Evolutionary conservation across 2,329 filamentous ascomycete genomes (phyloP), one percentile per base, ranked within the genome.

Genomic region (Xylariomycetidae sp.): DNA sequence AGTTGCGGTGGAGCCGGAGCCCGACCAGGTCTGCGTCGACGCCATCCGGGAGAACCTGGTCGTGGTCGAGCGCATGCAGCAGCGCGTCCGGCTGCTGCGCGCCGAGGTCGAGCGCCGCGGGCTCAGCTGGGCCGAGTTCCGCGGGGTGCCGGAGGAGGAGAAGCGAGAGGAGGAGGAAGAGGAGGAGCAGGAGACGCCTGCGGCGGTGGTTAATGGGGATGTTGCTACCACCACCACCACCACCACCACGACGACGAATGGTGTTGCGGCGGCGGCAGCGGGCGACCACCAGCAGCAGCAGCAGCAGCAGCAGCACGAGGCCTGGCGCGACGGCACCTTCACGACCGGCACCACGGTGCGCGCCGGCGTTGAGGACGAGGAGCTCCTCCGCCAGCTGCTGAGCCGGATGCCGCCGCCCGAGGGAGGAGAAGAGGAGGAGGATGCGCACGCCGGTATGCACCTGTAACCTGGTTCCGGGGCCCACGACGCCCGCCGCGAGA

Each of bases 11-110:
- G n/a, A 59, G 29, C 4, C 35, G 3, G 33, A 65, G 16, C 70
- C 78, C 12, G 84, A 89, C 52, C 67, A 68, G 41, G 82, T 85
- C 56, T 89, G 84, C 64, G 63, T 76, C 45, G 82, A 87, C 37
- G 84, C 83, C 38, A 83, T 88, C 53, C 57, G 62, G 36, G 83
- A 89, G 60, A 88, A 88, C 58, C 70, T 79, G 47, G 57, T 53
- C 14, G 82, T 88, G 37, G 81, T 89, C 37, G 66, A 58, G 40
- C 71, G 81, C 47, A 83, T 86, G 73, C 65, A 71, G 40, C 72
- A 78, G 60, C 68, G 82, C 54, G 72, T 87, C 41, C 65, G 63
- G 34, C 56, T 86, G 31, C 64, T 87, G 40, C 74, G 70, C 44
- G 61, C 53, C 25, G 84, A 89, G 61, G 76, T 87, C 7, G 73